Evolutionary conservation across 768 basidiomycete species (phyloP).

Genomic region (Mycena albidolilacea): DNA sequence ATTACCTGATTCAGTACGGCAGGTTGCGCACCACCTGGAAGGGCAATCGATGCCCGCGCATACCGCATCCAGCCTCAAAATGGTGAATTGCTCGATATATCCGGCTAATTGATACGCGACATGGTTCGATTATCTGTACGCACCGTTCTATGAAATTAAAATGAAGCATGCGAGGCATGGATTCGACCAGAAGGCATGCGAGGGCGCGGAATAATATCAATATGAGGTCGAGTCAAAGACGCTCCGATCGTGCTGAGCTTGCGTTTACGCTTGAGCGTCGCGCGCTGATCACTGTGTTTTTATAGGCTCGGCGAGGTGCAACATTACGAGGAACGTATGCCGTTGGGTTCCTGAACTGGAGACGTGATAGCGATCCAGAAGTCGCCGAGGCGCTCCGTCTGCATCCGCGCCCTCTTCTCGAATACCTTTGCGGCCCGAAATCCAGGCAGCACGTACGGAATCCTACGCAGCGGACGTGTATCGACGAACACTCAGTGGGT

Average conservation of each 20-base stretch:
- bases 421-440: conserved; percentile 24
- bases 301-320: not conserved
- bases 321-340: not conserved
- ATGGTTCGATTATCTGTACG: conserved; percentile 14
- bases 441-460: conserved; percentile 22
- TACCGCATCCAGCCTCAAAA: conserved; percentile 10
- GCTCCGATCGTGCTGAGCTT: conserved; percentile 35
- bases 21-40: not conserved
- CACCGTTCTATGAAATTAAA: conserved; percentile 16
- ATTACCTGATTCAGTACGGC: conserved; percentile 15
- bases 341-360: conserved; percentile 20
- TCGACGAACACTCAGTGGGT: not conserved
- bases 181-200: conserved; percentile 8
- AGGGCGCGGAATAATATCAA: conserved; percentile 17
- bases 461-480: not conserved
- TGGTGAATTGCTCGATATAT: conserved; percentile 24
- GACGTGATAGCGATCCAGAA: conserved; percentile 28
- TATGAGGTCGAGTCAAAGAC: conserved; percentile 7
- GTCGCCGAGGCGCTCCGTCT: not conserved
- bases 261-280: conserved; percentile 28
- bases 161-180: not conserved
- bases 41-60: not conserved
- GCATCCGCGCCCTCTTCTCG: conserved; percentile 30
- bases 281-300: conserved; percentile 22
- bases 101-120: conserved; percentile 2